A percentile compares a stretch with the other conserved stretches of the same genome.
Conservation (phyloP, 495 filamentous ascomycete species). For the Talaromyces trachyspermus region DNA sequence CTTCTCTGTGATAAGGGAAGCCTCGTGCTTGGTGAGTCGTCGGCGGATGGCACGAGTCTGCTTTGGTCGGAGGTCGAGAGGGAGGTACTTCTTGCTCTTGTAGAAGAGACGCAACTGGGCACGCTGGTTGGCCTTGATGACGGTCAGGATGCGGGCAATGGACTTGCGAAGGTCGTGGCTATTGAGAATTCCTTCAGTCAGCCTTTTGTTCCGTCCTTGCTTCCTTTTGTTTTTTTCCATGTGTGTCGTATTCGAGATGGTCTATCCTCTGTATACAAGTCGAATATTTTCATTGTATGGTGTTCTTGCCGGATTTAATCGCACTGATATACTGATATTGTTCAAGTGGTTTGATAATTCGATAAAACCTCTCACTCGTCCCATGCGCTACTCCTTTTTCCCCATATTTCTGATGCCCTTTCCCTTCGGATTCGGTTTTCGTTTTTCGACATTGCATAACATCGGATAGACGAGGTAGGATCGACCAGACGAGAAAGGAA, state of each 20-base stretch:
- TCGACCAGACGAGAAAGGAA: background rate
- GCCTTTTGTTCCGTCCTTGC: too few species aligned
- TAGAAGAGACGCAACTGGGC: slow-evolving; percentile 98
- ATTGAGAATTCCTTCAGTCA: slow-evolving; percentile 2
- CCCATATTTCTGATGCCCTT: too few species aligned
- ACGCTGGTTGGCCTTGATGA: slow-evolving; percentile 99
- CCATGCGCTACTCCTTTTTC: too few species aligned
- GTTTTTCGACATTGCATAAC: slow-evolving; percentile 8
- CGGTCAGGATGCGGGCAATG: slow-evolving; percentile 93
- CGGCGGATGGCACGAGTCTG: slow-evolving; percentile 93
- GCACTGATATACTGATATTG: too few species aligned
- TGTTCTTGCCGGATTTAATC: too few species aligned
- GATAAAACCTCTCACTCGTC: too few species aligned
- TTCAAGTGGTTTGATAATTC: too few species aligned
- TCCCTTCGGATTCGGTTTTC: too few species aligned
- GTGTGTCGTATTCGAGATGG: background rate
- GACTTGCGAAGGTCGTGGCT: slow-evolving; percentile 99
- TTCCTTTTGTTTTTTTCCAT: slow-evolving; percentile 3
- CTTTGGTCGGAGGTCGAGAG: slow-evolving; percentile 95
- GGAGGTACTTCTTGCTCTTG: slow-evolving; percentile 98
- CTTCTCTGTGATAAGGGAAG: slow-evolving; percentile 71
- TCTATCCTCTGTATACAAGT: slow-evolving; percentile 3
- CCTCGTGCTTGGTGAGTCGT: slow-evolving; percentile 84
- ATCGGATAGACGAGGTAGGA: slow-evolving; percentile 2
- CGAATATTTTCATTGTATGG: slow-evolving; percentile 10